phyloP scores from a whole-genome alignment of 2,329 filamentous ascomycete species.

The Coniella lustricola region DNA sequence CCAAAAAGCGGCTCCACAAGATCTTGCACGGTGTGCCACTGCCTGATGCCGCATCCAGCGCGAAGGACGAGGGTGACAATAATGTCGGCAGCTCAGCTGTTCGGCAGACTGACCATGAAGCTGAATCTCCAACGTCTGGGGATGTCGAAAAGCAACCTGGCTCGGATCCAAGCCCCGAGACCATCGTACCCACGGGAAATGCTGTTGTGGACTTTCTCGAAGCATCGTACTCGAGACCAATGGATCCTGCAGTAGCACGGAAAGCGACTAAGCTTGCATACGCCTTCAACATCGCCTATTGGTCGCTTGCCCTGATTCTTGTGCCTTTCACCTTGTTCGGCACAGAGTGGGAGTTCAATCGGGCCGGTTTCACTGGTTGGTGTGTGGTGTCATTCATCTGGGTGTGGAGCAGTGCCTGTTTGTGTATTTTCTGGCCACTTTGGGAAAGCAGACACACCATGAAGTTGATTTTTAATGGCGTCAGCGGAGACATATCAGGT shows the following conservation, averaged over 20 bases:
- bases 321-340: constrained; percentile 34
- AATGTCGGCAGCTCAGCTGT: not conserved
- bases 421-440: constrained; percentile 33
- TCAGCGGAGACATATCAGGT: not conserved
- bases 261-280: constrained; percentile 31
- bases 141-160: constrained; percentile 8
- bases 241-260: constrained; percentile 30
- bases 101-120: constrained; percentile 10
- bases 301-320: constrained; percentile 29
- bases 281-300: constrained; percentile 28
- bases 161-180: constrained; percentile 20
- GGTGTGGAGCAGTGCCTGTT: constrained; percentile 30
- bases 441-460: constrained; percentile 29
- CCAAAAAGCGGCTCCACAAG: constrained; percentile 23
- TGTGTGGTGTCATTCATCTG: constrained; percentile 33
- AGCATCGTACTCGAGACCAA: constrained; percentile 31
- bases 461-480: constrained; percentile 19
- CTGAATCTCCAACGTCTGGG: not conserved
- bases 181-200: constrained; percentile 28
- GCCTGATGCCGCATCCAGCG: not conserved
- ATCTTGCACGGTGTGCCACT: constrained; percentile 22
- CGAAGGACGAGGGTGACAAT: not conserved
- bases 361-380: constrained; percentile 30
- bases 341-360: constrained; percentile 28
- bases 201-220: constrained; percentile 35